Base-by-base conservation (phyloP, 257 asterid genomes). In the Ehretia macrophylla region DNA sequence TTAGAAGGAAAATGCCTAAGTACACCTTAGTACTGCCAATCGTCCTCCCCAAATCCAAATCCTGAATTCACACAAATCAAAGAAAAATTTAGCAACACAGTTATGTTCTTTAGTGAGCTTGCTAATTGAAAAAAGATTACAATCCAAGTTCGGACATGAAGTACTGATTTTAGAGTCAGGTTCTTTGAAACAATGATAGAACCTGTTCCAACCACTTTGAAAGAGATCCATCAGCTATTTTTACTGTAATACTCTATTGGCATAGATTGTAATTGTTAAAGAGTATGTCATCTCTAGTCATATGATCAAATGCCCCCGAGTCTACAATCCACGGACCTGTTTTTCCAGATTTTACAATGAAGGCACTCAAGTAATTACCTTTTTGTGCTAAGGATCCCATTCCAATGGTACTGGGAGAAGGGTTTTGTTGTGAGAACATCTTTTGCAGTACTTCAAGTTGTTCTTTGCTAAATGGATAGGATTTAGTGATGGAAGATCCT, bases 151-250 rank as follows among this genome's bases (percentile, higher is more conserved):
- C 0, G 51, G 38, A 5, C 50, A 48, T 13, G n/a, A n/a, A 62
- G 58, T 0, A 52, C 22, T 32, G 8, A 17, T 10, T 50, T 32
- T 13, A 62, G 39, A 16, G 14, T 17, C 12, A 51, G 18, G 14
- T 50, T 32, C 16, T 62, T 32, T 3, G 59, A 27, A 0, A 62
- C 5, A 5, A 5, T 37, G 18, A 62, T 27, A 10, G 17, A 60
- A 46, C 65, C 56, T 22, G 46, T 60, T 4, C 65, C n/a, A n/a
- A n/a, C n/a, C n/a, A n/a, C n/a, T 10, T 17, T 22, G 58, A 61
- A 11, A 35, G 8, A 0, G 58, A 49, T 6, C 48, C 58, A 49
- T 61, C 57, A 4, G 59, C 52, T 4, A 59, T 42, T 4, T 23
- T 8, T 17, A 59, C 59, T 12, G 42, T 23, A 42, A 4, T 20